These are phyloP conservation scores for Notholithocarpus densiflorus DNA, from an alignment of 306 rosid species.

Conservation along the genomic window DNA sequence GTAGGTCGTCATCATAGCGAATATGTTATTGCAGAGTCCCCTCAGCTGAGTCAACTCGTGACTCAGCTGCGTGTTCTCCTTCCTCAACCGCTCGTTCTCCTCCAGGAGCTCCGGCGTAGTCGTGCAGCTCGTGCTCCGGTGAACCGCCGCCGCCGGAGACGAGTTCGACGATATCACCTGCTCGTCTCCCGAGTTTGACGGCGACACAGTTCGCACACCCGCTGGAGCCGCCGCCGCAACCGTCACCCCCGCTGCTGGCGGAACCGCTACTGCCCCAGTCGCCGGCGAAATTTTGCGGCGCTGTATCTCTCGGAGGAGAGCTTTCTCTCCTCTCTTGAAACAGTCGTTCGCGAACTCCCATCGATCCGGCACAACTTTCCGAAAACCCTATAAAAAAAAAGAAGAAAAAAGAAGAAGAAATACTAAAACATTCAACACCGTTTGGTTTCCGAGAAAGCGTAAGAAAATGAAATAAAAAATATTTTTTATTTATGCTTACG, in stretches of 20 bases:
- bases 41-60: conserved; percentile 74
- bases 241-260: conserved; percentile 27
- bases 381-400: conserved; percentile 70
- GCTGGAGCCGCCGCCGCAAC: conserved; percentile 32
- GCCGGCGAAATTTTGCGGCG: conserved; percentile 65
- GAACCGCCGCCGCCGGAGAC: conserved; percentile 48
- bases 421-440: background rate
- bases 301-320: conserved; percentile 79
- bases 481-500: conserved; percentile 27
- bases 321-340: conserved; percentile 74
- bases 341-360: conserved; percentile 93
- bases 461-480: background rate
- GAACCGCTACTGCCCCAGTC: background rate
- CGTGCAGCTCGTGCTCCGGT: conserved; percentile 55
- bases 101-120: conserved; percentile 64
- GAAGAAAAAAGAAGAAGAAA: background rate
- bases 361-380: conserved; percentile 94
- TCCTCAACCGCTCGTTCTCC: conserved; percentile 83
- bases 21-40: conserved; percentile 65
- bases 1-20: conserved; percentile 71
- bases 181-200: conserved; percentile 82
- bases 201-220: conserved; percentile 37
- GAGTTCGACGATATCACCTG: conserved; percentile 88
- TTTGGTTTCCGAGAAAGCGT: conserved; percentile 3
- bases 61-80: conserved; percentile 75